Base-by-base conservation (phyloP, 2,329 filamentous ascomycete genomes). In the Stagonosporopsis tanaceti region DNA sequence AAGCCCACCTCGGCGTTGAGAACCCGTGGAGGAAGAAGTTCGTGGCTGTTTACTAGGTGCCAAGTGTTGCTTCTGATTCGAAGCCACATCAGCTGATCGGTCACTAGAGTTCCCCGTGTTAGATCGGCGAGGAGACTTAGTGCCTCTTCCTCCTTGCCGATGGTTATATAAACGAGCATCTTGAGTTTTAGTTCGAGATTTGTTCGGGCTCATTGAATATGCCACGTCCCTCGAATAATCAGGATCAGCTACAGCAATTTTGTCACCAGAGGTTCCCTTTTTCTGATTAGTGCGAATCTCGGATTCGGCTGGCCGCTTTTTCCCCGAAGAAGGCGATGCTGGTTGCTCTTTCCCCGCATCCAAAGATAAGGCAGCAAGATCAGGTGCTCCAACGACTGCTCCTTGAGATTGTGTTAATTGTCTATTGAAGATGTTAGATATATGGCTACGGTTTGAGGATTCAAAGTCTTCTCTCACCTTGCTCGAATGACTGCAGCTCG, bases 1-100 rank as follows among this genome's bases (percentile, higher is more conserved):
- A 78, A 84, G 60, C 3, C 67, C 64, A 3, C 67, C 62, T 32
- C 71, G 70, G 4, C 67, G 71, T 12, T 27, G 32, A 17, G 2
- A 2, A 6, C 14, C 11, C 1, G 47, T n/a, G 1, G 15, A 6
- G 3, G 24, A 17, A 28, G 6, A 1, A 38, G 11, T 30, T 9
- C n/a, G 64, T n/a, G 50, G 65, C 17, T 47, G 32, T 14, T 30
- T 22, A 20, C 2, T n/a, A 9, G 44, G 25, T 15, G n/a, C 14
- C n/a, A 14, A n/a, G 9, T 30, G 14, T 4, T 30, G 34, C 12
- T 2, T 48, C 6, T 37, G 34, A 0, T 12, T 39, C 3, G 34
- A 30, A 11, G 25, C n/a, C 12, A 14, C 9, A 8, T 48, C 46
- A 32, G 22, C n/a, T n/a, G 34, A 52, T 4, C 12, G 22, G 9